Conservation (phyloP, 306 rosid species). For the Trifolium dubium region DNA sequence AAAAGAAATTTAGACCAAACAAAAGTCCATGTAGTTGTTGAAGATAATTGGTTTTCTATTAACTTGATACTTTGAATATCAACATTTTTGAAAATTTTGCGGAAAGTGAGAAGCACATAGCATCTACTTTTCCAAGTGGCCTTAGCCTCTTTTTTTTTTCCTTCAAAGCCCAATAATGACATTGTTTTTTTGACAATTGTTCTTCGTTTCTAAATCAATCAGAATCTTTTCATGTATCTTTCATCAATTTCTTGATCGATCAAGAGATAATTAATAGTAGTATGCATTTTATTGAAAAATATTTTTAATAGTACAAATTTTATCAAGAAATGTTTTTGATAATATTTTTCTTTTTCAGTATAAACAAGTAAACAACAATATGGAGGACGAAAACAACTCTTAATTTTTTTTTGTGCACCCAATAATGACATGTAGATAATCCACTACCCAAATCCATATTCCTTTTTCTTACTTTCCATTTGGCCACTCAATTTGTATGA, state of each 20-base stretch:
- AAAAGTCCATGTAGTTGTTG: background rate
- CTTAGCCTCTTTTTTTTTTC: background rate
- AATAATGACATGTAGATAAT: constrained; percentile 32
- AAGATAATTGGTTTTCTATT: constrained; percentile 22
- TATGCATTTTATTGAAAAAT: too few relatives aligned
- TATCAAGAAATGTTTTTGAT: too few relatives aligned
- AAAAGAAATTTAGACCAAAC: constrained; percentile 21
- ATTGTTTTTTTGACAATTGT: too few relatives aligned
- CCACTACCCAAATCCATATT: background rate
- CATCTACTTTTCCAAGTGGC: constrained; percentile 39
- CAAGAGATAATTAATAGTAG: too few relatives aligned
- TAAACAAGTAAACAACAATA: too few relatives aligned
- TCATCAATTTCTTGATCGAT: too few relatives aligned
- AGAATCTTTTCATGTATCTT: too few relatives aligned
- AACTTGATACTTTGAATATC: constrained; percentile 32
- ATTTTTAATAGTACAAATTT: too few relatives aligned
- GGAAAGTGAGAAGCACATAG: constrained; percentile 39
- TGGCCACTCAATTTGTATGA: constrained; percentile 15
- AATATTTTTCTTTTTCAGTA: too few relatives aligned
- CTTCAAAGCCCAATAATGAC: background rate
- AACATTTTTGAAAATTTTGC: constrained; percentile 17
- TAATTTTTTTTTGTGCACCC: too few relatives aligned
- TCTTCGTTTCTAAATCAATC: too few relatives aligned
- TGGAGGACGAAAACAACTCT: too few relatives aligned
- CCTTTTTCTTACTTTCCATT: background rate